Evolutionary conservation across 495 filamentous ascomycete genomes (phyloP), one percentile per base, ranked within the genome.

Genomic region (Aspergillus sclerotioniger): DNA sequence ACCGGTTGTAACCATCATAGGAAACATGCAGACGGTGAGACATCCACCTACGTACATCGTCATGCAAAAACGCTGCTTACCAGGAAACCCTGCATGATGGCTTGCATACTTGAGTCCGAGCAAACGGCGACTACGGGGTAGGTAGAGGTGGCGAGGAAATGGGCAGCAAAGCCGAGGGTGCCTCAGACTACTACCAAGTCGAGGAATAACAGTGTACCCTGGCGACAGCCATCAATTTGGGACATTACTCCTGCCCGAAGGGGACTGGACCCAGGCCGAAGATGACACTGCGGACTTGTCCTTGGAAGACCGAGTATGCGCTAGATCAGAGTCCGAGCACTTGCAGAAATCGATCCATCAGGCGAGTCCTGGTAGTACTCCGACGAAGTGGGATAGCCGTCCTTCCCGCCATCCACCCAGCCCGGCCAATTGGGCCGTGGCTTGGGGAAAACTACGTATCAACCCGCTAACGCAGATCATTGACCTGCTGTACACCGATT

Each of bases 261-360:
- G 37, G n/a, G 12, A 41, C 5, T 12, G 37, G n/a, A 41, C 13
- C 25, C 25, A 25, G 25, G 12, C 12, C 12, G 37, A 41, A 15
- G 37, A 41, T 15, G 12, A 2, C 37, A 41, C 37, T 41, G 8
- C 37, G 12, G 5, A 13, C 12, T n/a, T n/a, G 37, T n/a, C 37
- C 37, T 41, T 41, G 13, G 37, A n/a, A 41, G 13, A 15, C 49
- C 20, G n/a, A 44, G 21, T 15, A 8, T 16, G 37, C 44, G 19
- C 28, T 31, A 45, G 41, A 17, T 3, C 29, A 41, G 17, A 17
- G 39, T 45, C 60, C 44, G 58, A 63, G 57, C 55, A 43, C 60
- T 39, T 55, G 43, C 51, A 58, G 43, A 19, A 60, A 58, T 59
- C 49, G 60, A 63, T 51, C 17, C 35, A 54, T 63, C 58, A n/a